Conservation (phyloP, 768 basidiomycete species). For the Termitomyces sp. region DNA sequence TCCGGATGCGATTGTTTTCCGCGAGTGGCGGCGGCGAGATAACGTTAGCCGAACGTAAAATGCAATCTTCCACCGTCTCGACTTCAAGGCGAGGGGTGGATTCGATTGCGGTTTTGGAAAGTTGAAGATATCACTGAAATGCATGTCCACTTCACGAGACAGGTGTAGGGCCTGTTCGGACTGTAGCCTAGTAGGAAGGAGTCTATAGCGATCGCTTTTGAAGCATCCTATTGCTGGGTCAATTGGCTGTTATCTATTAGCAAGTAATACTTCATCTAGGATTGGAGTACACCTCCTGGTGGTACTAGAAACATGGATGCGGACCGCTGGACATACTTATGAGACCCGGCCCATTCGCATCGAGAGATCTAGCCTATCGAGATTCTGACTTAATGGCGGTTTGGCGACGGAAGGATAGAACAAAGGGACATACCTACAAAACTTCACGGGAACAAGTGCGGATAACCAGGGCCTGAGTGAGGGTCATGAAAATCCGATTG, state of each 20-base stretch:
- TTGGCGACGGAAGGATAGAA: not conserved
- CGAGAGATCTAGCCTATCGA: not conserved
- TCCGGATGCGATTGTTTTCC: not conserved
- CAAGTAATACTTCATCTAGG: not conserved
- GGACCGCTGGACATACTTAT: not conserved
- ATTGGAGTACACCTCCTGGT: too few relatives aligned
- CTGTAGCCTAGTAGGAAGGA: too few relatives aligned
- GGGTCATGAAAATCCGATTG: not conserved
- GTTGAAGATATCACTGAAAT: not conserved
- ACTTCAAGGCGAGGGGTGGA: too few relatives aligned
- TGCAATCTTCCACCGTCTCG: too few relatives aligned
- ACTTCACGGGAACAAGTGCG: not conserved
- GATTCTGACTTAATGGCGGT: not conserved
- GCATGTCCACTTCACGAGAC: too few relatives aligned
- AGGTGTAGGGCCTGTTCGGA: too few relatives aligned
- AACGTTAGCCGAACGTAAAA: not conserved
- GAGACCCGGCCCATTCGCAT: not conserved
- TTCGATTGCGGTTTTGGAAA: not conserved
- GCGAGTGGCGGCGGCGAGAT: not conserved
- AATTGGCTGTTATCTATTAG: not conserved
- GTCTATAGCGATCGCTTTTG: too few relatives aligned
- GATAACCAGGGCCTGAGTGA: too few relatives aligned
- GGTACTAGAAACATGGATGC: too few relatives aligned
- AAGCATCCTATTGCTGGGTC: not conserved
- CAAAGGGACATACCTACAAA: not conserved